Base-by-base conservation (phyloP, 2,329 filamentous ascomycete species). In the Fusarium verrucosum region DNA sequence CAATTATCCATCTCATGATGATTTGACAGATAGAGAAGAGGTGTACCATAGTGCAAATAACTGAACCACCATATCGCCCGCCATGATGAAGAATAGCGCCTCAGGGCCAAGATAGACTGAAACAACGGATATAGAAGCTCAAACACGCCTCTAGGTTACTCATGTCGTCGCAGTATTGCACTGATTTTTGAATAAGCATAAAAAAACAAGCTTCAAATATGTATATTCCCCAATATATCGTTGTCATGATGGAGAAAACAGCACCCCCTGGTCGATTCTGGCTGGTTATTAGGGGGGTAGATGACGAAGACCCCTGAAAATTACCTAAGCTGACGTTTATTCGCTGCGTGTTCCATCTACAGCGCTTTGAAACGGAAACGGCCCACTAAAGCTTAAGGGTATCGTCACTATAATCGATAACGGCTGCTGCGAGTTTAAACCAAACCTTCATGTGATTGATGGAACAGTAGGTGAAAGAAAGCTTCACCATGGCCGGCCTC, bases 401-500 rank as follows among this genome's bases (percentile, higher is more conserved):
- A 25, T 36, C 44, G 22, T 28, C 30, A 32, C 51, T 52, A 58
- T 40, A n/a, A 26, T 36, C 30, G 32, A 61, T 35, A 50, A 46
- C 41, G 33, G 37, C 56, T 26, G n/a, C 26, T 26, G 16, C 16
- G 35, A 40, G 33, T 45, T 19, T n/a, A n/a, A n/a, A n/a, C n/a
- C n/a, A 44, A 37, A 32, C 46, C 26, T 49, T 22, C 43, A 32
- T 50, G 53, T 64, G 30, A 67, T 66, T n/a, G n/a, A n/a, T n/a
- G n/a, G n/a, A n/a, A n/a, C n/a, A n/a, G n/a, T n/a, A n/a, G n/a
- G 50, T 66, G 50, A 55, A 30, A 33, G 36, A 37, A 59, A 22
- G 28, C 45, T 52, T 51, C 22, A 60, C 47, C 49, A 81, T 81
- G 79, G 77, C 79, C 50, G 79, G 78, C 76, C 63, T 80, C 73